These are phyloP conservation scores for Elsinoe batatas DNA, from an alignment of 2,329 filamentous ascomycete genomes.

Conservation along the genomic window DNA sequence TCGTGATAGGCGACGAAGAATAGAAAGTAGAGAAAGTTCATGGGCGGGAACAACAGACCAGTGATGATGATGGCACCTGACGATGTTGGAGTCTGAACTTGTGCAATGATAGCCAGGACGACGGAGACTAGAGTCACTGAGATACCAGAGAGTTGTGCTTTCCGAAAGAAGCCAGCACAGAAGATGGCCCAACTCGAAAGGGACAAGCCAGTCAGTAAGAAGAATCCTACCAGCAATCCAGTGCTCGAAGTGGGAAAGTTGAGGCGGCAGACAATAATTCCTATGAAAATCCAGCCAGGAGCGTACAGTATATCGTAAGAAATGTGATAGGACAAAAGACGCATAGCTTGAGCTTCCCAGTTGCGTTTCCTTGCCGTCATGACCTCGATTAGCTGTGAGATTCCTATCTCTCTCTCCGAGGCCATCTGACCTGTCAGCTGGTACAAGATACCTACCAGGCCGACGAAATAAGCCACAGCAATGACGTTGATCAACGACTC, in stretches of 20 bases:
- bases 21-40: slow-evolving; percentile 82
- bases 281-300: slow-evolving; percentile 73
- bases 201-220: slow-evolving; percentile 65
- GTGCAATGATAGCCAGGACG: slow-evolving; percentile 70
- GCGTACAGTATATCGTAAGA: slow-evolving; percentile 71
- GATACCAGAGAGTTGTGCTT: slow-evolving; percentile 79
- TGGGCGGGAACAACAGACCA: slow-evolving; percentile 71
- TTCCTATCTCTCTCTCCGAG: slow-evolving; percentile 73
- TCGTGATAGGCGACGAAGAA: slow-evolving; percentile 70
- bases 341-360: slow-evolving; percentile 68
- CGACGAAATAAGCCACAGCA: slow-evolving; percentile 68
- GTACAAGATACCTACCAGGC: slow-evolving; percentile 72
- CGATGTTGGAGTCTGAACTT: slow-evolving; percentile 55
- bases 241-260: slow-evolving; percentile 41
- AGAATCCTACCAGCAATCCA: slow-evolving; percentile 46
- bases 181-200: slow-evolving; percentile 73
- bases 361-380: slow-evolving; percentile 71
- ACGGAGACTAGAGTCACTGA: slow-evolving; percentile 62
- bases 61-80: slow-evolving; percentile 59
- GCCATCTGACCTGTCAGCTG: slow-evolving; percentile 81
- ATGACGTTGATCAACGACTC: slow-evolving; percentile 63
- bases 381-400: slow-evolving; percentile 79
- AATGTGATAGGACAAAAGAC: slow-evolving; percentile 70
- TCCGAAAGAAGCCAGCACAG: slow-evolving; percentile 74
- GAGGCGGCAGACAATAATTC: slow-evolving; percentile 52